A percentile compares a stretch with the other conserved stretches of the same genome.
Conservation (phyloP, 2,329 filamentous ascomycete species). For the Fusarium sp. region DNA sequence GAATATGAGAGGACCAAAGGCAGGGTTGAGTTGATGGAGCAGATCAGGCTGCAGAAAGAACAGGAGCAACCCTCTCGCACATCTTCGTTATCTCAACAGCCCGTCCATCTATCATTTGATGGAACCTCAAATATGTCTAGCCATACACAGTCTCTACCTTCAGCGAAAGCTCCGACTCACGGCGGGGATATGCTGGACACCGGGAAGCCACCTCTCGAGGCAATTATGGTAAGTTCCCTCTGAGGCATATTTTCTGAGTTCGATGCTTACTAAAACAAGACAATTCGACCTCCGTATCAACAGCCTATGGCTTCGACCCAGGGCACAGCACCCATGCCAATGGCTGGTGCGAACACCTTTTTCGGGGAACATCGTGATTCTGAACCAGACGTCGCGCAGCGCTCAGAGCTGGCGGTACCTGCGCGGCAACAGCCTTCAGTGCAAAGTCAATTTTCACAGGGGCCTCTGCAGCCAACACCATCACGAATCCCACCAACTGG, state of each 20-base stretch:
- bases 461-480: neutral
- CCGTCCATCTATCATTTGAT: conserved; percentile 25
- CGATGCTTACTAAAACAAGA: conserved; percentile 17
- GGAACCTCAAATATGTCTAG: conserved; percentile 31
- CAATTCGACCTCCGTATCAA: conserved; percentile 2
- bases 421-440: neutral
- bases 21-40: conserved; percentile 16
- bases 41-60: conserved; percentile 7
- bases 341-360: conserved; percentile 55
- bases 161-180: neutral
- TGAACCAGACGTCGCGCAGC: neutral
- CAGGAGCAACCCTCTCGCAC: conserved; percentile 7
- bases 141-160: neutral
- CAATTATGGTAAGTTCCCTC: conserved; percentile 15
- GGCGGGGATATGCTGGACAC: neutral
- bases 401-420: neutral
- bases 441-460: neutral
- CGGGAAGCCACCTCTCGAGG: neutral
- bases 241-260: neutral
- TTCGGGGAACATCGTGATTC: conserved; percentile 47
- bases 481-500: neutral
- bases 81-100: conserved; percentile 3
- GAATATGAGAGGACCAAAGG: conserved; percentile 48
- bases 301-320: conserved; percentile 3
- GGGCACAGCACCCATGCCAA: conserved; percentile 50